phyloP scores from a whole-genome alignment of 2,329 filamentous ascomycete genomes.

The Sporothrix variecibatus region DNA sequence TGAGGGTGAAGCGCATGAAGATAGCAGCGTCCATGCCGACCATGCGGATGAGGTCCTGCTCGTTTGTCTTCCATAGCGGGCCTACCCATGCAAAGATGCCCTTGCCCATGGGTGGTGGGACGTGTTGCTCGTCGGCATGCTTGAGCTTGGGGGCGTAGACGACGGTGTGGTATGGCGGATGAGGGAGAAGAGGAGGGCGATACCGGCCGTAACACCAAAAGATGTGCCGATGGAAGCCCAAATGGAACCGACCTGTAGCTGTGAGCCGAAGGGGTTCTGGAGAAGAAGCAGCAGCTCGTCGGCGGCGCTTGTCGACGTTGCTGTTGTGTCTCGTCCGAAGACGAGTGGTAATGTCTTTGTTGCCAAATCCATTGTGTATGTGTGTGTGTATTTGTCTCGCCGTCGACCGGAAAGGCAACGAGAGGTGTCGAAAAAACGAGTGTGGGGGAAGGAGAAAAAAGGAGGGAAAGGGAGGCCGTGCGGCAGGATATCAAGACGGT shows the following conservation, averaged over 20 bases:
- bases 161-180: conserved; percentile 83
- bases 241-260: conserved; percentile 62
- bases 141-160: conserved; percentile 95
- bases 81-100: conserved; percentile 85
- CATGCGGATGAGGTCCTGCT: conserved; percentile 74
- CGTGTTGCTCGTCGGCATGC: conserved; percentile 86
- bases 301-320: conserved; percentile 6
- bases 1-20: conserved; percentile 83
- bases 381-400: not conserved
- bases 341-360: conserved; percentile 26
- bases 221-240: conserved; percentile 80
- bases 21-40: conserved; percentile 89
- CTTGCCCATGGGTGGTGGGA: conserved; percentile 82
- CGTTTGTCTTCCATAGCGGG: conserved; percentile 75
- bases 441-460: not conserved
- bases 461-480: conserved; percentile 12
- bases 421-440: not conserved
- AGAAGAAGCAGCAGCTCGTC: conserved; percentile 52
- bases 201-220: conserved; percentile 69
- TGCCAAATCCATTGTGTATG: conserved; percentile 29
- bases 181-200: conserved; percentile 82
- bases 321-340: conserved; percentile 22
- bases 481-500: conserved; percentile 15
- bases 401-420: conserved; percentile 7
- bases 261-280: conserved; percentile 49